These are phyloP conservation scores for Aristolochia californica DNA, from an alignment of 164 flowering plant species.

Conservation along the genomic window DNA sequence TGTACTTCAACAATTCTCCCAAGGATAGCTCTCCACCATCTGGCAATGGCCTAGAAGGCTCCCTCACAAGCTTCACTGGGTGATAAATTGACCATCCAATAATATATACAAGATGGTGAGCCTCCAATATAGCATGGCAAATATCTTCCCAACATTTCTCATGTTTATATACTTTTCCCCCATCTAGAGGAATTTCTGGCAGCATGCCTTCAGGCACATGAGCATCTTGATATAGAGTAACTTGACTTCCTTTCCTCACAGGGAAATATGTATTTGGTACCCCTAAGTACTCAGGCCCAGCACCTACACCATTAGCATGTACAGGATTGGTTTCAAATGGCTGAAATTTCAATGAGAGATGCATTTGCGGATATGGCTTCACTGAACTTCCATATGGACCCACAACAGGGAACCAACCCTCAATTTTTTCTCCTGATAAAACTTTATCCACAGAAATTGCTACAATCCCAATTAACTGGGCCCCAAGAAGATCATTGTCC, in stretches of 20 bases:
- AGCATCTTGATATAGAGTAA: constrained; percentile 74
- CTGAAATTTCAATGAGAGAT: constrained; percentile 38
- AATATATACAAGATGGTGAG: constrained; percentile 49
- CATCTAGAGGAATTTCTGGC: constrained; percentile 44
- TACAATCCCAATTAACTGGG: constrained; percentile 57
- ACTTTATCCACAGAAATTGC: constrained; percentile 36
- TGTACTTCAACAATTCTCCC: constrained; percentile 57
- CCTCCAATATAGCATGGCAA: constrained; percentile 62
- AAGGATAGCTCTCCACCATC: constrained; percentile 47
- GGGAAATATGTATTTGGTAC: constrained; percentile 62
- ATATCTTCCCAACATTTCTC: constrained; percentile 64
- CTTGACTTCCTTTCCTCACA: constrained; percentile 43
- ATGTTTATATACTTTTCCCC: constrained; percentile 36
- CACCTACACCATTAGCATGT: constrained; percentile 40
- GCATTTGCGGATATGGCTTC: constrained; percentile 42
- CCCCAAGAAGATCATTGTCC: constrained; percentile 74
- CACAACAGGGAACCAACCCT: constrained; percentile 55
- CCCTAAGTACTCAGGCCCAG: constrained; percentile 37
- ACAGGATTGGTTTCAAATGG: constrained; percentile 39
- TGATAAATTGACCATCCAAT: constrained; percentile 63
- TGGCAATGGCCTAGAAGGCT: constrained; percentile 50
- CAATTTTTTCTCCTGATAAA: constrained; percentile 28
- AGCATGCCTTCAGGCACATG: constrained; percentile 41
- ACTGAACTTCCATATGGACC: constrained; percentile 24
- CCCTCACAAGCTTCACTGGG: constrained; percentile 50